phyloP scores from a whole-genome alignment of 225 moss, liverwort and hornwort species.

The Neckera pumila region DNA sequence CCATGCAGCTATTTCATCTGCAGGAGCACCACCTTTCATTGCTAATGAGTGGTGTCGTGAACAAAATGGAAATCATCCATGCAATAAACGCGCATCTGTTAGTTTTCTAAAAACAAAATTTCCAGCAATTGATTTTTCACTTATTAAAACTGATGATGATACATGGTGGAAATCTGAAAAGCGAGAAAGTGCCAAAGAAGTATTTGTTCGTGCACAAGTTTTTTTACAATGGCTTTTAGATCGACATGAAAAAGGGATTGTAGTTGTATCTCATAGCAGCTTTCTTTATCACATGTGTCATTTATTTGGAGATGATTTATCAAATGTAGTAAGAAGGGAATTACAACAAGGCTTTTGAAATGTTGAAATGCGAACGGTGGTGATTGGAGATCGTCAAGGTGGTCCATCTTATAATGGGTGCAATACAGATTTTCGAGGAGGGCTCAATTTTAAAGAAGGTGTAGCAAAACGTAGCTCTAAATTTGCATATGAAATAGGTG shows the following conservation, averaged over 20 bases:
- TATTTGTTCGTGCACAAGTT: background rate
- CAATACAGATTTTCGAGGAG: background rate
- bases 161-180: background rate
- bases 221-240: background rate
- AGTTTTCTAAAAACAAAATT: background rate
- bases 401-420: background rate
- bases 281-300: constrained; percentile 39
- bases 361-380: constrained; percentile 28
- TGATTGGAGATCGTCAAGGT: constrained; percentile 21
- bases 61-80: constrained; percentile 47
- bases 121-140: background rate
- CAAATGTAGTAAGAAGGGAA: constrained; percentile 17
- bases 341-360: constrained; percentile 29
- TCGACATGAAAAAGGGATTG: constrained; percentile 10
- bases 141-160: background rate
- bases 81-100: constrained; percentile 16
- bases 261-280: constrained; percentile 47
- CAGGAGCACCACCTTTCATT: constrained; percentile 35
- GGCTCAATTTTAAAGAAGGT: background rate
- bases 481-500: background rate
- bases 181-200: background rate
- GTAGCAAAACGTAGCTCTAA: background rate
- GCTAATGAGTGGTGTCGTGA: constrained; percentile 60
- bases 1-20: constrained; percentile 27
- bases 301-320: constrained; percentile 38